These are phyloP conservation scores for Fraxinus xanthoxyloides DNA, from an alignment of 305 asterid genomes.

Conservation along the genomic window DNA sequence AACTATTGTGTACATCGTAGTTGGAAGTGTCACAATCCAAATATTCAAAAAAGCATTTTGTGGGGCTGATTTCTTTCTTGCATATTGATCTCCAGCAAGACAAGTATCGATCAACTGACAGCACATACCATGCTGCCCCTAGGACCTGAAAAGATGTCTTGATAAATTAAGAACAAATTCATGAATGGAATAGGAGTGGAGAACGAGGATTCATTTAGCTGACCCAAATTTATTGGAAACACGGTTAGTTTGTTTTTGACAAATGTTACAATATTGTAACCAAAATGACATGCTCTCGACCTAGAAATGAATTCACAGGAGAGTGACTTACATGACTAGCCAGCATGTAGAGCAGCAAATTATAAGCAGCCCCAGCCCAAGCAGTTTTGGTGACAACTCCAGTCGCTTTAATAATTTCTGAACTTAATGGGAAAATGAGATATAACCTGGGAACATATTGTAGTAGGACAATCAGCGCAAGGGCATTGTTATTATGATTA, in stretches of 20 bases:
- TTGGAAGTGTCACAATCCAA: conserved; percentile 50
- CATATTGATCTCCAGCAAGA: conserved; percentile 87
- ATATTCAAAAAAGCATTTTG: conserved; percentile 53
- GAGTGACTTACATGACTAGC: conserved; percentile 88
- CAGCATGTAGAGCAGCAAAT: conserved; percentile 82
- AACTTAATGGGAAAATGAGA: conserved; percentile 89
- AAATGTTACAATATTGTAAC: neutral
- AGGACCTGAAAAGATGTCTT: conserved; percentile 48
- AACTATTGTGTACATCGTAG: conserved; percentile 30
- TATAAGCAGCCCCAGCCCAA: conserved; percentile 99
- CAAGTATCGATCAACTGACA: conserved; percentile 80
- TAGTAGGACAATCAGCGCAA: conserved; percentile 82
- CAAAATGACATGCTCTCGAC: conserved; percentile 2
- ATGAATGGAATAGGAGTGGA: neutral
- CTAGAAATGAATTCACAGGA: conserved; percentile 14
- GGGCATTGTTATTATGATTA: conserved; percentile 81
- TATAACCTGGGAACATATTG: conserved; percentile 88
- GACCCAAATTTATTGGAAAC: neutral
- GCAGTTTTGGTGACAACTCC: conserved; percentile 98
- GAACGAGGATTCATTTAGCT: neutral
- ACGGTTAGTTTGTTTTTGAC: neutral
- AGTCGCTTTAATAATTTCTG: conserved; percentile 88
- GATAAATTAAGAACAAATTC: conserved; percentile 3
- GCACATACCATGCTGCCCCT: conserved; percentile 94
- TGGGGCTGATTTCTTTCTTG: conserved; percentile 51